Base-by-base conservation (phyloP, 2,329 filamentous ascomycete species). In the Cordyceps fumosorosea region DNA sequence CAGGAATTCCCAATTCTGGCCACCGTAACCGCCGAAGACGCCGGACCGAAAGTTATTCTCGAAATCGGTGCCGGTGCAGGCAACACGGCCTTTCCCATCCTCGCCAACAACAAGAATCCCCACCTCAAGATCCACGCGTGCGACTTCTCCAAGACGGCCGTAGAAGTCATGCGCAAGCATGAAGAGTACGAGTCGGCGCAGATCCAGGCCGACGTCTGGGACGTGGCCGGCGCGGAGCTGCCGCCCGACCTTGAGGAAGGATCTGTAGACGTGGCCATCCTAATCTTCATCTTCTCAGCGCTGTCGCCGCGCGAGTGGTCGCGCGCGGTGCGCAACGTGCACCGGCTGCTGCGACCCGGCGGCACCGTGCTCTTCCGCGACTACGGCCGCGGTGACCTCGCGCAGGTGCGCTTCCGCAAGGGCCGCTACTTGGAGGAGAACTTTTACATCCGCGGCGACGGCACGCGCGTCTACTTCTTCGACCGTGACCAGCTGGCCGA, bases 201-300 rank as follows among this genome's bases (percentile, higher is more conserved):
- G 67, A 91, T 98, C 73, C 86, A 89, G 70, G 93, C 93, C 22
- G 93, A 97, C 73, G 92, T 98, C 20, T 99, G 96, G 93, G 95
- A 99, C 76, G 89, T 89, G 16, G 85, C 93, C 2, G 83, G 85
- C 64, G 81, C 87, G 50, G 80, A 81, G 48, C 78, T 97, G 7
- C 93, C 95, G 6, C 90, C 91, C 1, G 90, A 86, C 1, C 77
- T 99, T 18, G 79, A 79, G 56, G 88, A 92, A 69, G 87, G 82
- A n/a, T 90, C 85, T 63, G 92, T 97, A 64, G 93, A 99, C 75
- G 85, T 98, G 45, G 91, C 96, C 44, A 81, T 99, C 59, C 86
- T 99, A 83, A 91, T 99, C 64, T 99, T 99, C 78, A 93, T 98
- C 71, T 98, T 99, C 80, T 96, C 91, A 20, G 95, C 95, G 2